Base-by-base conservation (phyloP, 139 green algal species). In the Choricystis sp. region DNA sequence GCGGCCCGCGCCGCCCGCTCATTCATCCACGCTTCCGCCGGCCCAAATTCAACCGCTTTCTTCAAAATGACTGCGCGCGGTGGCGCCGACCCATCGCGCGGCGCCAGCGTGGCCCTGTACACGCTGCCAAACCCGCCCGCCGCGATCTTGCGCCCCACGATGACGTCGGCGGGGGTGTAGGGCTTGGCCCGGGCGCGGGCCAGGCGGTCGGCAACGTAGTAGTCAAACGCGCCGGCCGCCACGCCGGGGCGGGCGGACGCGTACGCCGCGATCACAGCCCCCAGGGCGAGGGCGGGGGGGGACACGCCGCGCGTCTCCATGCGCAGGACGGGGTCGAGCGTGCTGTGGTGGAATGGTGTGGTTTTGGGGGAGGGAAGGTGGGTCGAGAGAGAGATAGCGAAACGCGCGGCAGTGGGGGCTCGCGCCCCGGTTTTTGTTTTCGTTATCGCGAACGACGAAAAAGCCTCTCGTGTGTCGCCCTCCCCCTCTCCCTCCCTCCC, bases 11-110 rank as follows among this genome's bases (percentile, higher is more conserved):
- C 83, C 73, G 97, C 72, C 48, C 92, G 85, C 76, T 95, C 87
- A 64, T 98, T 98, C 92, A 98, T 98, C 92, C 92, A 98, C 19
- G 89, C 88, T 79, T 98, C 92, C 19, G 87, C 92, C 67, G 92
- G 86, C 0, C 91, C 91, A 79, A 95, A 97, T 68, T 98, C 90
- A 59, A 83, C 94, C n/a, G 91, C 91, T 69, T 89, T 76, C 40
- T 88, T 88, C 25, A 80, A 23, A n/a, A 86, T 68, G 16, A 82
- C 66, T 16, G 24, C 60, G 19, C 26, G n/a, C n/a, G n/a, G n/a
- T n/a, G n/a, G n/a, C 19, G 27, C 20, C 59, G 1, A 19, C 23
- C 60, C 31, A 14, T 60, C 59, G 19, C 77, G 60, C 24, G 75
- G 75, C 48, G 81, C 72, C 28, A 90, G 64, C 23, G 66, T 66